Base-by-base conservation (phyloP, 345 rosid species). In the Carallia pectinifolia region DNA sequence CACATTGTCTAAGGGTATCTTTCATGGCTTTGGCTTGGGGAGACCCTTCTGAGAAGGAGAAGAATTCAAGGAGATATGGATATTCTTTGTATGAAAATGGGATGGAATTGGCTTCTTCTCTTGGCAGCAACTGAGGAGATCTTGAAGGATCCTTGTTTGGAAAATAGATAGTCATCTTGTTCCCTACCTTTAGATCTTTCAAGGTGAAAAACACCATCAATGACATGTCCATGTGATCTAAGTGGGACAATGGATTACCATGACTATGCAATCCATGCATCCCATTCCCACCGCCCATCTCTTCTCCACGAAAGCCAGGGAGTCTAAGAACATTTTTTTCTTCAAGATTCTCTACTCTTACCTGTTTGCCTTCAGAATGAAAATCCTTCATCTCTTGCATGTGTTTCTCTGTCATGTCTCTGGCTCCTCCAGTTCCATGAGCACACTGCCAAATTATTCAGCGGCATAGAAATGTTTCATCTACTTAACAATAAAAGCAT, bases 11-110 rank as follows among this genome's bases (percentile, higher is more conserved):
- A 5, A 85, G 69, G 19, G 88, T 74, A 19, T 68, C 7, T 61
- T 79, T 74, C 76, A 87, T 77, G 36, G 86, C 71, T 38, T 30
- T 66, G 71, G 86, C 90, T 61, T 82, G 82, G 6, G 74, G 61
- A 19, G 79, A 69, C 5, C 48, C 66, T 13, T 50, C 19, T 1
- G 59, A 52, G 60, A 68, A 18, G 16, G 83, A 78, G 82, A 85
- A 85, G 60, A 61, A 67, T 1, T 69, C 30, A 10, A 85, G 89
- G 37, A 87, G 78, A 65, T 48, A 31, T 1, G 69, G 73, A 36
- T 56, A 39, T 34, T 75, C 33, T 15, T 15, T 13, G 12, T 17
- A 64, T 5, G 78, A 69, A 44, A 75, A 74, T 7, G 73, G 78
- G 8, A 75, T 75, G 38, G 70, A 19, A 16, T 69, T n/a, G 6